Base-by-base conservation (phyloP, 2,329 filamentous ascomycete species). In the Cordyceps cateniannulata region DNA sequence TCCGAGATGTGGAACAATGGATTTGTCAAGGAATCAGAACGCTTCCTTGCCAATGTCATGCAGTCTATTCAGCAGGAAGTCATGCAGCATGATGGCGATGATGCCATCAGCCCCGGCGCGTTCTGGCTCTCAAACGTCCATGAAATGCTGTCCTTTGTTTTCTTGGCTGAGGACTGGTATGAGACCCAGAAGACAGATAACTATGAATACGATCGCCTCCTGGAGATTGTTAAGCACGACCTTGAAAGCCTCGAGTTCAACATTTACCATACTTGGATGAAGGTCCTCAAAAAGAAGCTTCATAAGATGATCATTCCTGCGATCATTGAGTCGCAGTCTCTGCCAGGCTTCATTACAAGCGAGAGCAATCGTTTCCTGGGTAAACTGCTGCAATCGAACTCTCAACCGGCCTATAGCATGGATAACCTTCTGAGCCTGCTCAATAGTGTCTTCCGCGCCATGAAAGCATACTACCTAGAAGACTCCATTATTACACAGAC, bases 1-100 rank as follows among this genome's bases (percentile, higher is more conserved):
- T 98, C 93, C 18, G 95, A 99, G 79, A 99, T 99, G 95, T 99
- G 95, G 95, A 99, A 99, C 80, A 99, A 99, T 69, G 95, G 95
- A 51, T 99, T 97, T 72, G 95, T 99, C 69, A 99, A 99, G 80
- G 95, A 99, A 77, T 98, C 95, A 4, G 95, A 99, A 77, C 90
- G 93, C 60, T 99, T 99, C 84, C 82, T 99, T 64, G 95, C 95
- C 71, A 99, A 98, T 70, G 95, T 99, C 65, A 99, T 99, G 95
- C 95, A 98, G 77, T 96, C 93, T 8, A 98, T 99, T 70, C 95
- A 99, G 74, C 93, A 98, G 74, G 95, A 99, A 74, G 95, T 99
- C 61, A 98, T 99, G 95, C 90, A 96, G 72, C 92, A 99, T 72
- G 93, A 99, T 67, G 93, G 93, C 49, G 95, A 99, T 62, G 93